These are phyloP conservation scores for Ephemerocybe angulata DNA, from an alignment of 768 basidiomycete species.

Conservation along the genomic window DNA sequence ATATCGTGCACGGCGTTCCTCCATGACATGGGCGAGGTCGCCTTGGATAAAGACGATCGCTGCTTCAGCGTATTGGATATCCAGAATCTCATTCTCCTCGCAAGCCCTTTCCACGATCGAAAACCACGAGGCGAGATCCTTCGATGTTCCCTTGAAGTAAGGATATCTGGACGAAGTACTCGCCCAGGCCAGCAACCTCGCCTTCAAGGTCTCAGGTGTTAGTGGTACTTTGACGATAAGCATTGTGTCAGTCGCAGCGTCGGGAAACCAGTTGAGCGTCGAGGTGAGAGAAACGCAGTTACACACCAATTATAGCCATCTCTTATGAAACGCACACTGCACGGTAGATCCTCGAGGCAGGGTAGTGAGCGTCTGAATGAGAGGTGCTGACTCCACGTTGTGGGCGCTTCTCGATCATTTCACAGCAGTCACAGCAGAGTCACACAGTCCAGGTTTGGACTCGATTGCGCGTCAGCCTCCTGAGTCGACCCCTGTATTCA, in stretches of 20 bases:
- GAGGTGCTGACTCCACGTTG: neutral
- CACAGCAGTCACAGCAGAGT: neutral
- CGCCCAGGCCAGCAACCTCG: neutral
- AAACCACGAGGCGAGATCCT: conserved; percentile 5
- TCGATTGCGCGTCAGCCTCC: neutral
- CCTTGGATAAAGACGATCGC: conserved; percentile 3
- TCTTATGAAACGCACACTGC: neutral
- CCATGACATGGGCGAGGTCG: neutral
- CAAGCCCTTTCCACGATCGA: conserved; percentile 3
- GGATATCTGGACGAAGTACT: neutral
- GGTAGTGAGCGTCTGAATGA: neutral
- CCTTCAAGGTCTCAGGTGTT: neutral
- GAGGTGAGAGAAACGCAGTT: neutral
- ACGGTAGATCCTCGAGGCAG: neutral
- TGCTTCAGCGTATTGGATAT: neutral
- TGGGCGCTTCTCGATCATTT: neutral
- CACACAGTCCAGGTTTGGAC: neutral
- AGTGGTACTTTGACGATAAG: conserved; percentile 3
- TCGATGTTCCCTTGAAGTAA: neutral
- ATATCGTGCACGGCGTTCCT: neutral
- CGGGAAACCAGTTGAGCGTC: neutral
- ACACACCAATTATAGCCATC: conserved; percentile 2
- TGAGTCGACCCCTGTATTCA: too few relatives aligned
- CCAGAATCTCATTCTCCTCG: neutral
- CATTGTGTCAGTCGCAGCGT: neutral